phyloP scores from a whole-genome alignment of 2,329 filamentous ascomycete species.

The Apiospora sp. region DNA sequence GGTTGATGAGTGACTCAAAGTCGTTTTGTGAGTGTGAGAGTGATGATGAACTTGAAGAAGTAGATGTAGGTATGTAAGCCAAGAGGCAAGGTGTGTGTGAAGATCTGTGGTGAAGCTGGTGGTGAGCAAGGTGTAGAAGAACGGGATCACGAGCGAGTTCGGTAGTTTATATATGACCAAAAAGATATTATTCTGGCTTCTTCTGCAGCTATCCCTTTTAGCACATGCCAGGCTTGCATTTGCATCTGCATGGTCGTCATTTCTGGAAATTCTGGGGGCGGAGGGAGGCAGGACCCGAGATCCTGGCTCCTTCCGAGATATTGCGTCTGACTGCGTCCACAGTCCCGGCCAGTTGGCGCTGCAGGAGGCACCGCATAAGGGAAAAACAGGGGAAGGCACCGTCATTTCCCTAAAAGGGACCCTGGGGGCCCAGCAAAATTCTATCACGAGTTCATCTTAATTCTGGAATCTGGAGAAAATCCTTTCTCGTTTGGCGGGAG shows the following conservation, averaged over 20 bases:
- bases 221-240: slow-evolving; percentile 17
- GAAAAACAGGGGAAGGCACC: not conserved
- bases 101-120: not conserved
- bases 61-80: not conserved
- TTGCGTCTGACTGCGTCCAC: not conserved
- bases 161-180: slow-evolving; percentile 14
- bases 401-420: not conserved
- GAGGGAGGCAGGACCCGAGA: slow-evolving; percentile 18
- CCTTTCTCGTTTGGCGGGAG: slow-evolving; percentile 8
- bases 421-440: not conserved
- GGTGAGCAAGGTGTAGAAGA: not conserved
- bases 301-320: slow-evolving; percentile 12
- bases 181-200: not conserved
- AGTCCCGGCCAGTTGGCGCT: not conserved
- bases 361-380: not conserved
- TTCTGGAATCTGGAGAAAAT: slow-evolving; percentile 20
- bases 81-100: not conserved
- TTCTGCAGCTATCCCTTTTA: slow-evolving; percentile 4
- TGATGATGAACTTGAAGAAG: not conserved
- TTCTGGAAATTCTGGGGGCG: not conserved
- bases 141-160: slow-evolving; percentile 12
- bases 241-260: not conserved
- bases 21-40: not conserved
- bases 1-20: not conserved
- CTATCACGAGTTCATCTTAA: slow-evolving; percentile 15